Evolutionary conservation across 2,329 filamentous ascomycete genomes (phyloP).

Genomic region (Akanthomyces uredinophilus): DNA sequence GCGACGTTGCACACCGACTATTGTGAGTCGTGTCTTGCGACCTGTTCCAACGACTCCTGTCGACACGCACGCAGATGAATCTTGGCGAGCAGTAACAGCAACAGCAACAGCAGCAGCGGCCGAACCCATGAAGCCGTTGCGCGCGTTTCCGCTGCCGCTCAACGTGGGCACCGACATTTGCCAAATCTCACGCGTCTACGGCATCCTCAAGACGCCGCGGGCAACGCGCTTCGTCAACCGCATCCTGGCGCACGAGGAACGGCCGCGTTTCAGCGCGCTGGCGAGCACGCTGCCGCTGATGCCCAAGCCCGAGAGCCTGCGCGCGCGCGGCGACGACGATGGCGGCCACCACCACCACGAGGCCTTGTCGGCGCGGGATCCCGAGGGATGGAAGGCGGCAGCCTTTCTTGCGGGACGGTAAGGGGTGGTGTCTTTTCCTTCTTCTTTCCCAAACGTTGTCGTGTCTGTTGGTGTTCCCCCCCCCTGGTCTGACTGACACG

Average conservation of each 20-base stretch:
- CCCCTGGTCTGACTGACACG: too few relatives aligned
- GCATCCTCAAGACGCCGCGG: constrained; percentile 45
- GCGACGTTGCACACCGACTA: not conserved
- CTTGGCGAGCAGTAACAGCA: too few relatives aligned
- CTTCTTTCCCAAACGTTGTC: too few relatives aligned
- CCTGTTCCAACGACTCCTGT: not conserved
- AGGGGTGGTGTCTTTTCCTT: constrained; percentile 15
- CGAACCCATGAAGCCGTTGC: constrained; percentile 27
- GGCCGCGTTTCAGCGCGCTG: constrained; percentile 4
- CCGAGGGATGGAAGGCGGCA: constrained; percentile 33
- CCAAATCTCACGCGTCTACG: constrained; percentile 58
- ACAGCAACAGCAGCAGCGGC: too few relatives aligned
- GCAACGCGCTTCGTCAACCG: constrained; percentile 42
- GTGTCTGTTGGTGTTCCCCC: too few relatives aligned
- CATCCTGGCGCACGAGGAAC: constrained; percentile 41
- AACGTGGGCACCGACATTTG: constrained; percentile 77
- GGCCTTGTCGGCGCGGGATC: constrained; percentile 15
- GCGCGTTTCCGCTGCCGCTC: constrained; percentile 58
- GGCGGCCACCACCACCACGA: constrained; percentile 17
- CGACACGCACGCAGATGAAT: not conserved
- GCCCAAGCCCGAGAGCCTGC: constrained; percentile 16
- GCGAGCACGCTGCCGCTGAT: constrained; percentile 2
- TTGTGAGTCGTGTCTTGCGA: not conserved
- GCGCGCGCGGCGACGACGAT: constrained; percentile 24
- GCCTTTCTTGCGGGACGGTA: constrained; percentile 42